Base-by-base conservation (phyloP, 805 yeast genomes). In the Metschnikowia chrysomelidarum region DNA sequence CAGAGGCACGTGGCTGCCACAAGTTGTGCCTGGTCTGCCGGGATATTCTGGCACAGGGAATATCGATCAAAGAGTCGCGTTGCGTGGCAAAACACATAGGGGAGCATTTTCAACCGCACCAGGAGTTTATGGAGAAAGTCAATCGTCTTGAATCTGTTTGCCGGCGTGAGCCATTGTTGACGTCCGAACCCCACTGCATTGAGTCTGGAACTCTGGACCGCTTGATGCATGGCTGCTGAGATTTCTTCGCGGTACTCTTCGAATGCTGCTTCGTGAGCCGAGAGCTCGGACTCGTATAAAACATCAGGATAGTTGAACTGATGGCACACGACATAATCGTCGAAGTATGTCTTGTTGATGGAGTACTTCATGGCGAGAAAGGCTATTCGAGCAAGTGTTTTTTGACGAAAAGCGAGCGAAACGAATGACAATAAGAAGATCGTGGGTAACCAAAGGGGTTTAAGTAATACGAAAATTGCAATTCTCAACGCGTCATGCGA, bases 1-100 rank as follows among this genome's bases (percentile, higher is more conserved):
- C 98, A 91, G 22, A 91, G 65, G 42, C 96, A 87, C 4, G 96
- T 87, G 42, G 95, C 84, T 20, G 94, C 87, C 8, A 91, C 91
- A 35, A 91, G 71, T 60, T 89, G 96, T 43, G 87, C 80, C 61
- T 89, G 98, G 39, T 85, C 89, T 47, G 81, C 76, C 44, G 84
- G 73, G 1, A 89, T 93, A 6, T 88, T 78, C 49, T 98, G 72
- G 50, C 81, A 83, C 34, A 95, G 83, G 56, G 95, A 85, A 64
- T 91, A 91, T 43, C 97, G 76, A 59, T 91, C 98, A 43, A 91
- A 84, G 34, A 89, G 71, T 49, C 82, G 80, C 24, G 82, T 78
- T 0, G 83, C 79, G 55, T 78, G 67, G 76, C 78, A 65, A 68
- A 78, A 68, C 53, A 86, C 69, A 68, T 80, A 64, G 68, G 87